phyloP scores from a whole-genome alignment of 352 stramenopile genomes.

The Phytophthora nicotianae region DNA sequence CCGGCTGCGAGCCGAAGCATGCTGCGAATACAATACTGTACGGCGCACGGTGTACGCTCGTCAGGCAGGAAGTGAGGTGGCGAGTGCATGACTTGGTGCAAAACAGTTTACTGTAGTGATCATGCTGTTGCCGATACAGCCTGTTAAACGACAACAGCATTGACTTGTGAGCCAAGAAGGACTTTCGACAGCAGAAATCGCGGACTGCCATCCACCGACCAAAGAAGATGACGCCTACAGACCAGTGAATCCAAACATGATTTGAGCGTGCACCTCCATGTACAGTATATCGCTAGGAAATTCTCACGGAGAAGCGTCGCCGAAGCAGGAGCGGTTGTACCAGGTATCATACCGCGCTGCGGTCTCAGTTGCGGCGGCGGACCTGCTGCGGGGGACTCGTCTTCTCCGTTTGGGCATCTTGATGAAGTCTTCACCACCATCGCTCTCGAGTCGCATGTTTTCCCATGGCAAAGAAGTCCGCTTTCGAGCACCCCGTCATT shows the following conservation, averaged over 20 bases:
- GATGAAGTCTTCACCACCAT: not conserved
- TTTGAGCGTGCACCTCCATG: constrained; percentile 20
- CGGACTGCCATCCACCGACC: constrained; percentile 4
- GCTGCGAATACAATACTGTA: not conserved
- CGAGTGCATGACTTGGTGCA: too few relatives aligned
- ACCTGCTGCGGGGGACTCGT: constrained; percentile 21
- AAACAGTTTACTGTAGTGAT: too few relatives aligned
- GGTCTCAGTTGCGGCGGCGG: constrained; percentile 14
- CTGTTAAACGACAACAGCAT: too few relatives aligned
- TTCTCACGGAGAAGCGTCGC: constrained; percentile 12
- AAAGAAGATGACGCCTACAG: not conserved
- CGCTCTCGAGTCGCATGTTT: not conserved
- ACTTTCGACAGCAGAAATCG: not conserved
- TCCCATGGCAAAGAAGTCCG: not conserved
- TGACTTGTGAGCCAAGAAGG: too few relatives aligned
- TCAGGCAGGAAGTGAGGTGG: too few relatives aligned
- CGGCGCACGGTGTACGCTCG: too few relatives aligned
- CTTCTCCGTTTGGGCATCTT: not conserved
- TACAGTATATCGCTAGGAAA: not conserved
- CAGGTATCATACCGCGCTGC: constrained; percentile 4
- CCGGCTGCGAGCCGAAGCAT: not conserved
- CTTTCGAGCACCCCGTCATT: not conserved
- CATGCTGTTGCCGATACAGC: too few relatives aligned
- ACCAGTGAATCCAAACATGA: constrained; percentile 17
- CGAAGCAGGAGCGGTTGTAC: constrained; percentile 7